Evolutionary conservation across 306 rosid genomes (phyloP).

Genomic region (Dryas alaskensis): DNA sequence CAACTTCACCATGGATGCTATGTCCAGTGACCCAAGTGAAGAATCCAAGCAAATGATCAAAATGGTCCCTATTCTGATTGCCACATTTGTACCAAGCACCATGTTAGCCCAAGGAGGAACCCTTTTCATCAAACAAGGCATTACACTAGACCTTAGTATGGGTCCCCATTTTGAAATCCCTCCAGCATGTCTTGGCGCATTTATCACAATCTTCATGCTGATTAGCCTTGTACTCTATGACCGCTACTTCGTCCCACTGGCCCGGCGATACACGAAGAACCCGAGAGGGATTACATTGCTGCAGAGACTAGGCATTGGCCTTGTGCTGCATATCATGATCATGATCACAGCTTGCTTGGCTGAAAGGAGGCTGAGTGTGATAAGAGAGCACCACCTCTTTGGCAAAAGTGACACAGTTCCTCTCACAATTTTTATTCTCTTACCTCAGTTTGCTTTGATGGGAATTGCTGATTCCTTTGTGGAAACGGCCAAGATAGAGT

Average conservation of each 20-base stretch:
- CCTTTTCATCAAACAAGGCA: slow-evolving; percentile 64
- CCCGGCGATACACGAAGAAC: slow-evolving; percentile 54
- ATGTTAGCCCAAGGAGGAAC: slow-evolving; percentile 41
- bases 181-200: slow-evolving; percentile 50
- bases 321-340: slow-evolving; percentile 44
- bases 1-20: slow-evolving; percentile 54
- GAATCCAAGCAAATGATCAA: slow-evolving; percentile 85
- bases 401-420: slow-evolving; percentile 41
- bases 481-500: slow-evolving; percentile 72
- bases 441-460: slow-evolving; percentile 69
- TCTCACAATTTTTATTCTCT: slow-evolving; percentile 63
- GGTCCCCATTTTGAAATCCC: slow-evolving; percentile 65
- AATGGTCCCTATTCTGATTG: slow-evolving; percentile 60
- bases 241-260: slow-evolving; percentile 46
- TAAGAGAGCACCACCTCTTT: slow-evolving; percentile 36
- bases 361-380: slow-evolving; percentile 54
- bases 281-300: slow-evolving; percentile 85
- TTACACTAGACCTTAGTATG: slow-evolving; percentile 53
- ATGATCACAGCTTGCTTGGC: slow-evolving; percentile 47
- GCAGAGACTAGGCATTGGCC: slow-evolving; percentile 72
- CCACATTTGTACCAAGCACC: slow-evolving; percentile 60
- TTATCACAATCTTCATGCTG: slow-evolving; percentile 60
- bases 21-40: slow-evolving; percentile 84
- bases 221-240: slow-evolving; percentile 56
- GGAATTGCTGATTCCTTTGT: slow-evolving; percentile 68